phyloP scores from a whole-genome alignment of 2,329 filamentous ascomycete genomes.

The Colletotrichum gigasporum region DNA sequence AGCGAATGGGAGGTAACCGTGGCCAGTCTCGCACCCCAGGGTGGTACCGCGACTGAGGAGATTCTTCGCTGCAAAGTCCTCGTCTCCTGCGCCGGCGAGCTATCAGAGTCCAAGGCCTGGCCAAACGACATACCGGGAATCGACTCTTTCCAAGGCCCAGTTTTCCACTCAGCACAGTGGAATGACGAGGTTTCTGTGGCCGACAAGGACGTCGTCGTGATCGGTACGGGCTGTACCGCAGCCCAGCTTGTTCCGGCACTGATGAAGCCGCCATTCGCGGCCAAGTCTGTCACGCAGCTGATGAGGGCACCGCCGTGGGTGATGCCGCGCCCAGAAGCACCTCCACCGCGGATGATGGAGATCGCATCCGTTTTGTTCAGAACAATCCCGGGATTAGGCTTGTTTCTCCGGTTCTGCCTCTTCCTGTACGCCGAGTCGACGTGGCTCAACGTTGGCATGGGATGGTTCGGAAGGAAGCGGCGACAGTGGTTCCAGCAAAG shows the following conservation, averaged over 20 bases:
- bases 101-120: neutral
- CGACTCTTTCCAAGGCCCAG: conserved; percentile 5
- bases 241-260: conserved; percentile 57
- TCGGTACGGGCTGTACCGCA: conserved; percentile 64
- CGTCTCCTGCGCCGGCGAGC: neutral
- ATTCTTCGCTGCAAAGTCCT: neutral
- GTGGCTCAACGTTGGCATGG: conserved; percentile 1
- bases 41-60: neutral
- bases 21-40: neutral
- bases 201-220: conserved; percentile 58
- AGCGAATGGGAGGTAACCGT: neutral
- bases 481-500: conserved; percentile 17
- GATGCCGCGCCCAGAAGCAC: conserved; percentile 40
- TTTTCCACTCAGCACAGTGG: conserved; percentile 48
- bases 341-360: conserved; percentile 30
- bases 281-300: conserved; percentile 46
- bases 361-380: conserved; percentile 45
- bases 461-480: neutral
- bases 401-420: conserved; percentile 53
- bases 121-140: neutral
- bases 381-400: conserved; percentile 54
- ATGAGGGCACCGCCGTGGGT: conserved; percentile 54
- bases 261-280: conserved; percentile 43
- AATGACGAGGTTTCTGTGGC: conserved; percentile 56
- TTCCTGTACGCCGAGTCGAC: conserved; percentile 46